Base-by-base conservation (phyloP, 441 rosid species). In the Eutrema salsugineum region DNA sequence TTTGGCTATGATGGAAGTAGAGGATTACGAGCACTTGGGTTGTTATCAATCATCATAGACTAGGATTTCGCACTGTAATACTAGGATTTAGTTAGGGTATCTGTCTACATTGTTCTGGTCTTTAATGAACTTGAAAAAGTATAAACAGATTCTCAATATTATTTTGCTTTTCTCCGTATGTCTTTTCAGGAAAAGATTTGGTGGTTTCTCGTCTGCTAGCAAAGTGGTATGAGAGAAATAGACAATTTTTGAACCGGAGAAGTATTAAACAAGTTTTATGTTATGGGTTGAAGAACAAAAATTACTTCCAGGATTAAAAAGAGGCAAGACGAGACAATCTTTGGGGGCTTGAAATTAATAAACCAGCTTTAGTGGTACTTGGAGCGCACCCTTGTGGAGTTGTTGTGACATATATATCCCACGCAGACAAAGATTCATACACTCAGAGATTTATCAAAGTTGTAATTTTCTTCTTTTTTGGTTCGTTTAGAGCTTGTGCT, bases 371-470 rank as follows among this genome's bases (percentile, higher is more conserved):
- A 24, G 43, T 51, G 68, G 63, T 74, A 40, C 68, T 66, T 33
- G 55, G 38, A 66, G 78, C 48, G 12, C 54, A 11, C 42, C 15
- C 61, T 65, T 56, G 71, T 49, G 42, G 42, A 50, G 73, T 39
- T 68, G 64, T 61, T 61, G 73, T 53, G 43, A 60, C 69, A 30
- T 58, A 74, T 51, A 58, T 72, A 64, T 75, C 50, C 61, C 78
- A 68, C 60, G 78, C 61, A 28, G 36, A 17, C 59, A 43, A 71
- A 75, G 48, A 74, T 67, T n/a, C 58, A 66, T 36, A 39, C 68
- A 33, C 30, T 66, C 0, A 1, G 11, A 6, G 44, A 39, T n/a
- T 10, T 24, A 47, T 38, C 36, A 19, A 69, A 56, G 39, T 44
- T 75, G 68, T 68, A 68, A 68, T 61, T 36, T 33, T 70, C 14